These are phyloP conservation scores for Saccharomycopsis babjevae DNA, from an alignment of 805 yeast species.

Conservation along the genomic window DNA sequence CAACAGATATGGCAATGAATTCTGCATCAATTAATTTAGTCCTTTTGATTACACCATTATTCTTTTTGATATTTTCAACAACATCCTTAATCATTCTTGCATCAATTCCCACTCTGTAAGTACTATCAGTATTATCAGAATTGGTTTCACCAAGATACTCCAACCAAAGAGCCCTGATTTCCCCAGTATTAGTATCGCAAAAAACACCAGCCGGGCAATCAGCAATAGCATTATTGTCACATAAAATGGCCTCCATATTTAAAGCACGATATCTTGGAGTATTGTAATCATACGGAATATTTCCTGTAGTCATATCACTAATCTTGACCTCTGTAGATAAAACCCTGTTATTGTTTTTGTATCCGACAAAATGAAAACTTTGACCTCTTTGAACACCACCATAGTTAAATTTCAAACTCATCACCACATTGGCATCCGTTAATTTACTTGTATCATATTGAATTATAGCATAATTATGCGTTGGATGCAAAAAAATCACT, in stretches of 20 bases:
- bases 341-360: conserved; percentile 56
- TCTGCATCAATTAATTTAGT: conserved; percentile 72
- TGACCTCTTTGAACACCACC: conserved; percentile 64
- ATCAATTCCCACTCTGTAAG: conserved; percentile 68
- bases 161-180: conserved; percentile 77
- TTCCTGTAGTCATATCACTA: conserved; percentile 64
- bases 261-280: conserved; percentile 81
- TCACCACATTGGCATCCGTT: conserved; percentile 54
- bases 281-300: conserved; percentile 55
- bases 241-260: conserved; percentile 64
- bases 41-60: conserved; percentile 38
- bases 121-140: conserved; percentile 43
- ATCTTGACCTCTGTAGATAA: conserved; percentile 68
- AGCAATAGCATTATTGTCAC: conserved; percentile 61
- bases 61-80: conserved; percentile 35
- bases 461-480: conserved; percentile 74
- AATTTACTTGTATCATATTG: conserved; percentile 64
- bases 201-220: conserved; percentile 76
- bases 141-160: conserved; percentile 69
- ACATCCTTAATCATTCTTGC: conserved; percentile 53
- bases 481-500: conserved; percentile 78
- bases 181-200: conserved; percentile 59
- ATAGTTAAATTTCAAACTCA: conserved; percentile 51
- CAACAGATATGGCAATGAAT: conserved; percentile 54
- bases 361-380: conserved; percentile 69